Evolutionary conservation across 495 filamentous ascomycete species (phyloP).

Genomic region (Saxophila tyrrhenica): DNA sequence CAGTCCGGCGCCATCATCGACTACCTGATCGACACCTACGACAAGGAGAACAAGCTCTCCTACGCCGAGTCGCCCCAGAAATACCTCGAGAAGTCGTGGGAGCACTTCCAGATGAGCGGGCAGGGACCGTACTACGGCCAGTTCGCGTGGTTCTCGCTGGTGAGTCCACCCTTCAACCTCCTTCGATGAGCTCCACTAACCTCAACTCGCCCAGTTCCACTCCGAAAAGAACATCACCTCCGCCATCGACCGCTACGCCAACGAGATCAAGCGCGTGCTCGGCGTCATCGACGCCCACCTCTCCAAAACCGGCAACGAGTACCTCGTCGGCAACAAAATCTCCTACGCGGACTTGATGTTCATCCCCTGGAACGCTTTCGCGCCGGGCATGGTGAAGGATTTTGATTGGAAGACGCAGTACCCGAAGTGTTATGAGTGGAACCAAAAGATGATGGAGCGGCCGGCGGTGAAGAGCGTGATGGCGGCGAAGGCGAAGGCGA

Average conservation of each 20-base stretch:
- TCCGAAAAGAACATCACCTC: conserved; percentile 33
- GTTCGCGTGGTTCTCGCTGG: conserved; percentile 19
- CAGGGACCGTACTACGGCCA: conserved; percentile 36
- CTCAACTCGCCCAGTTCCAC: conserved; percentile 36
- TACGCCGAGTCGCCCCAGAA: conserved; percentile 26
- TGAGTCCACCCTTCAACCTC: not conserved
- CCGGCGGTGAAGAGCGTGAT: conserved; percentile 13
- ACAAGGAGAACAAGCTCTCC: conserved; percentile 21
- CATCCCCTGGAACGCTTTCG: conserved; percentile 27
- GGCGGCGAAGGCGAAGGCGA: conserved; percentile 15
- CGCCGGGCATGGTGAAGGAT: conserved; percentile 29
- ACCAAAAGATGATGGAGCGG: conserved; percentile 8
- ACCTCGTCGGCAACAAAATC: conserved; percentile 42
- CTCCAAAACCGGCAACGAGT: conserved; percentile 23
- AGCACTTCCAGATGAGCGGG: conserved; percentile 34
- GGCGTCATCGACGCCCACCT: conserved; percentile 36
- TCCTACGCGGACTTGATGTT: conserved; percentile 41
- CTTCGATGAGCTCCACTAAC: not conserved
- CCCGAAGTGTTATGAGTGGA: conserved; percentile 14
- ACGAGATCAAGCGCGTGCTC: conserved; percentile 38
- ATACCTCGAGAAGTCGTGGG: conserved; percentile 28
- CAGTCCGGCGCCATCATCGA: conserved; percentile 28
- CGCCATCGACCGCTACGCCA: conserved; percentile 37
- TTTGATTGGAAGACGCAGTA: conserved; percentile 12
- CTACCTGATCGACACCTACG: conserved; percentile 28